phyloP scores from a whole-genome alignment of 495 filamentous ascomycete species.

The Aspergillus avenaceus region DNA sequence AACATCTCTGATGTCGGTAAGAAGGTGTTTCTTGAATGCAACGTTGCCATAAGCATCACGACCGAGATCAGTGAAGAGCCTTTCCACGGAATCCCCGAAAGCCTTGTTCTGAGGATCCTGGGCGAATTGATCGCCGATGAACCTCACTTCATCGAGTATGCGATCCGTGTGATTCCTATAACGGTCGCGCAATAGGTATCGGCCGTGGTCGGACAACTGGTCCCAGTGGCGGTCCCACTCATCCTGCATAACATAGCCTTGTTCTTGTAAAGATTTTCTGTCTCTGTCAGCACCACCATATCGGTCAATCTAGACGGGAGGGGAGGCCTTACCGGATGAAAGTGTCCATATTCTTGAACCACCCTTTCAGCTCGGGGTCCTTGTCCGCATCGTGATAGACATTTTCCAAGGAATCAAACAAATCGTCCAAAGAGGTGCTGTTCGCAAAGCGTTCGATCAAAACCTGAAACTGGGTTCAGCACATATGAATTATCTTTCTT shows the following conservation, averaged over 20 bases:
- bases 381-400: slow-evolving; percentile 89
- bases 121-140: slow-evolving; percentile 84
- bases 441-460: slow-evolving; percentile 96
- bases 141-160: slow-evolving; percentile 84
- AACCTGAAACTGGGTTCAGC: slow-evolving; percentile 54
- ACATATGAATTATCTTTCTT: slow-evolving; percentile 20
- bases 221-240: slow-evolving; percentile 80
- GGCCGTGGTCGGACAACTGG: slow-evolving; percentile 76
- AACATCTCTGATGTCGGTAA: slow-evolving; percentile 84
- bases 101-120: slow-evolving; percentile 79
- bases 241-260: slow-evolving; percentile 88
- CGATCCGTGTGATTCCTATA: slow-evolving; percentile 86
- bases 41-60: slow-evolving; percentile 80
- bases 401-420: slow-evolving; percentile 79
- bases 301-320: neutral
- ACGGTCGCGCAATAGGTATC: slow-evolving; percentile 82
- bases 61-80: slow-evolving; percentile 84
- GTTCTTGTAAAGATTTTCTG: slow-evolving; percentile 72
- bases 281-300: slow-evolving; percentile 7
- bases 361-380: slow-evolving; percentile 81
- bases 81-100: slow-evolving; percentile 70
- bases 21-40: slow-evolving; percentile 83
- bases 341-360: slow-evolving; percentile 76
- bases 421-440: slow-evolving; percentile 79
- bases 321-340: slow-evolving; percentile 58